Evolutionary conservation across 257 asterid genomes (phyloP).

Genomic region (Penstemon eatonii): DNA sequence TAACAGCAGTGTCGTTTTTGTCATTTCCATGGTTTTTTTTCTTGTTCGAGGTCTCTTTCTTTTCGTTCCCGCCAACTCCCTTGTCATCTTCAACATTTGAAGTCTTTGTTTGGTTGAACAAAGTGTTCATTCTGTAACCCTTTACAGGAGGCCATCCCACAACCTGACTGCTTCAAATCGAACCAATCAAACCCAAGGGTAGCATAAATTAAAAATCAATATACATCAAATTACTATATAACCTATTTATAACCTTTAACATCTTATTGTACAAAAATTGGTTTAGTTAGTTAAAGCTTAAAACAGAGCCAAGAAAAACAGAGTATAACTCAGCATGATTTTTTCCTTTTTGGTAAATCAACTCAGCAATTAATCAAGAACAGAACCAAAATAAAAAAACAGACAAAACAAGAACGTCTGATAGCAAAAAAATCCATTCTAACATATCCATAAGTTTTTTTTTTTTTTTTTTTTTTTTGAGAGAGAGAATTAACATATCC

Average conservation of each 20-base stretch:
- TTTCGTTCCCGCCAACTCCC: slow-evolving; percentile 57
- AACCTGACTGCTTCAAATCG: slow-evolving; percentile 63
- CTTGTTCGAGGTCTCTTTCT: slow-evolving; percentile 57
- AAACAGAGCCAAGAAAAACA: background rate
- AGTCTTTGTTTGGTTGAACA: slow-evolving; percentile 62
- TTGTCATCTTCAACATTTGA: slow-evolving; percentile 51
- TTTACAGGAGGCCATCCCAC: slow-evolving; percentile 98
- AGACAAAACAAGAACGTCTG: background rate
- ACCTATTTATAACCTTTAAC: too few relatives aligned
- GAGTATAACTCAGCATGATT: background rate
- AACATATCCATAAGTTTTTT: slow-evolving; percentile 12
- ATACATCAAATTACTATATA: background rate
- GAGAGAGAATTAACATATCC: background rate
- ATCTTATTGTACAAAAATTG: background rate
- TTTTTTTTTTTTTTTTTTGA: too few relatives aligned
- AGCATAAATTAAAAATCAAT: background rate
- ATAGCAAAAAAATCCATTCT: slow-evolving; percentile 34
- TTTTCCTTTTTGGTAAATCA: background rate
- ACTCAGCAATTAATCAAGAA: background rate
- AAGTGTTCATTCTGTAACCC: slow-evolving; percentile 67
- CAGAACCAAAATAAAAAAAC: background rate
- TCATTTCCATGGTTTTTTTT: slow-evolving; percentile 58
- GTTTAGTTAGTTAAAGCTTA: background rate
- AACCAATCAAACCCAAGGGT: background rate
- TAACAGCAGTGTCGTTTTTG: slow-evolving; percentile 33